Evolutionary conservation across 371 early-diverging fungal species (phyloP).

Genomic region (Rhizopus microsporus): DNA sequence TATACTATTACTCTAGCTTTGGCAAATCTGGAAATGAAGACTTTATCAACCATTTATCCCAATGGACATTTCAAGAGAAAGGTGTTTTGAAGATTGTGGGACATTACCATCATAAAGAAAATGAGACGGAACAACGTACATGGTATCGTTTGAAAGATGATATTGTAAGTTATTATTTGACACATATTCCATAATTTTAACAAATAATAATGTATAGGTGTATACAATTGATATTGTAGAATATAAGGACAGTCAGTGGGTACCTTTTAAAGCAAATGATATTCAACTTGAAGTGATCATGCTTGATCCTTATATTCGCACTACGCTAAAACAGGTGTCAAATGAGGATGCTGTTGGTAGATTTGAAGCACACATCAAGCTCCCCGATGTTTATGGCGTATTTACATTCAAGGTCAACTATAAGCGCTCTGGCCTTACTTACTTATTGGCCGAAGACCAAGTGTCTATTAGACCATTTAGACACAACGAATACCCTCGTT

Average conservation of each 20-base stretch:
- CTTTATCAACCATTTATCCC: constrained; percentile 71
- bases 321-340: constrained; percentile 62
- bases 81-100: constrained; percentile 73
- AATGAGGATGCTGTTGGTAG: constrained; percentile 30
- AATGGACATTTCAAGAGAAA: constrained; percentile 94
- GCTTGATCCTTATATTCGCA: constrained; percentile 96
- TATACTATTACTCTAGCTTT: constrained; percentile 16
- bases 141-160: constrained; percentile 90
- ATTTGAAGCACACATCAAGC: constrained; percentile 61
- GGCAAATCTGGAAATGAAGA: constrained; percentile 66
- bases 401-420: constrained; percentile 94
- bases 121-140: constrained; percentile 64
- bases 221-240: constrained; percentile 81
- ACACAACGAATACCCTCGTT: constrained; percentile 95
- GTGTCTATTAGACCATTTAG: constrained; percentile 89
- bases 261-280: constrained; percentile 71
- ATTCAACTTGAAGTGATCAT: constrained; percentile 92
- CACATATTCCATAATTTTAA: background rate
- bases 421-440: constrained; percentile 79
- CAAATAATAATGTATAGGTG: constrained; percentile 44
- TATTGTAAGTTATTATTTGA: constrained; percentile 59
- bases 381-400: constrained; percentile 96
- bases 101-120: constrained; percentile 71
- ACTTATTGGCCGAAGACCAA: constrained; percentile 70
- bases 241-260: constrained; percentile 80